Conservation (phyloP, 1,139 yeast genomes). For the Candida pseudoviswanathii region DNA sequence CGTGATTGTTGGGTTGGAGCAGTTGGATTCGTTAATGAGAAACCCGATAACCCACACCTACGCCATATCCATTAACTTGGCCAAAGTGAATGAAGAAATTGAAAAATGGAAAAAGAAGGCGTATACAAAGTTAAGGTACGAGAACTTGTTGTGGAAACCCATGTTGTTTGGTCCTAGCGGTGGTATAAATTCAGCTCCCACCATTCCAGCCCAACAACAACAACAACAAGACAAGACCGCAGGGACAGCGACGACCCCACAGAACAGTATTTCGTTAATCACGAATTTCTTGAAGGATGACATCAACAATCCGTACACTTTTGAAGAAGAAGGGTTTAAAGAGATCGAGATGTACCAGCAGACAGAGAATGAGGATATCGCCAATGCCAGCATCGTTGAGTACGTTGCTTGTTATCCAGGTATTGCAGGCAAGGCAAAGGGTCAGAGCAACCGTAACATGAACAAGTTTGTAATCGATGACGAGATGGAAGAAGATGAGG, state of each 20-base stretch:
- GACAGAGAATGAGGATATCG: slow-evolving; percentile 19
- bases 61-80: slow-evolving; percentile 55
- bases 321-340: slow-evolving; percentile 53
- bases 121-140: slow-evolving; percentile 54
- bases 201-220: slow-evolving; percentile 20
- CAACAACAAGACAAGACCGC: not conserved
- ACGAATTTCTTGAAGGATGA: slow-evolving; percentile 65
- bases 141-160: slow-evolving; percentile 74
- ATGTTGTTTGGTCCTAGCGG: slow-evolving; percentile 83
- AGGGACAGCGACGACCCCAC: slow-evolving; percentile 16
- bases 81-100: slow-evolving; percentile 46
- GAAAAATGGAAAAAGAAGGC: slow-evolving; percentile 57
- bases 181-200: slow-evolving; percentile 66
- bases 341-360: slow-evolving; percentile 44
- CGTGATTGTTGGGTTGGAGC: slow-evolving; percentile 84
- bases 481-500: slow-evolving; percentile 17
- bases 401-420: slow-evolving; percentile 38
- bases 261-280: slow-evolving; percentile 56
- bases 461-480: slow-evolving; percentile 11
- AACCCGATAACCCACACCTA: slow-evolving; percentile 47
- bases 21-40: slow-evolving; percentile 60
- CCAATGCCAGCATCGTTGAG: slow-evolving; percentile 20
- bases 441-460: slow-evolving; percentile 1
- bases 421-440: slow-evolving; percentile 12
- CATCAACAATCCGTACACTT: slow-evolving; percentile 57